Evolutionary conservation across 345 rosid species (phyloP).

Genomic region (Syzygium grande): DNA sequence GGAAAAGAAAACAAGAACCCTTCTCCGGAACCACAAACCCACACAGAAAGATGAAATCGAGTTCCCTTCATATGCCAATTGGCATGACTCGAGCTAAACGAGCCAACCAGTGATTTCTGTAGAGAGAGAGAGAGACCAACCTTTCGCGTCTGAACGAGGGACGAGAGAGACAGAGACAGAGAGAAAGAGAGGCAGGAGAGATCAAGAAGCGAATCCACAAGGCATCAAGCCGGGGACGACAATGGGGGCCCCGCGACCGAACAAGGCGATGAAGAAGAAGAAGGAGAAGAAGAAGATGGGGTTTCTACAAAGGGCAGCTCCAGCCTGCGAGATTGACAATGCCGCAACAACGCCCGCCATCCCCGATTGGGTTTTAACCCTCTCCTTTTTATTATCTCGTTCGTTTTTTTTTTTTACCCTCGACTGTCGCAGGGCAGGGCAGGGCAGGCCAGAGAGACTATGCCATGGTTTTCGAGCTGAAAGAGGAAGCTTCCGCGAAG

Average conservation of each 20-base stretch:
- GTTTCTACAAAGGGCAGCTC: background rate
- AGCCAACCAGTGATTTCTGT: background rate
- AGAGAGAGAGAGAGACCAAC: background rate
- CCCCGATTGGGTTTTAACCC: background rate
- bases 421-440: no score
- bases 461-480: background rate
- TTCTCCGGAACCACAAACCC: background rate
- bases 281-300: background rate
- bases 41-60: background rate
- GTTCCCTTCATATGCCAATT: background rate
- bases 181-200: background rate
- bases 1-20: background rate
- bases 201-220: background rate
- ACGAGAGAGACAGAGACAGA: background rate
- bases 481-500: constrained; percentile 2
- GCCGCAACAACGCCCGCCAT: background rate
- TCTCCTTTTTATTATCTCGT: no score
- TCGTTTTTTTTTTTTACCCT: no score
- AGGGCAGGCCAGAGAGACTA: no score
- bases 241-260: background rate
- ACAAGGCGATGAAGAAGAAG: background rate
- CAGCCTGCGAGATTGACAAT: background rate
- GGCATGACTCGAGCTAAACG: background rate
- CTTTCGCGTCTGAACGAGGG: background rate
- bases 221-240: background rate